Evolutionary conservation across 371 early-diverging fungal species (phyloP), one percentile per base, ranked within the genome.

Genomic region (Cokeromyces recurvatus): DNA sequence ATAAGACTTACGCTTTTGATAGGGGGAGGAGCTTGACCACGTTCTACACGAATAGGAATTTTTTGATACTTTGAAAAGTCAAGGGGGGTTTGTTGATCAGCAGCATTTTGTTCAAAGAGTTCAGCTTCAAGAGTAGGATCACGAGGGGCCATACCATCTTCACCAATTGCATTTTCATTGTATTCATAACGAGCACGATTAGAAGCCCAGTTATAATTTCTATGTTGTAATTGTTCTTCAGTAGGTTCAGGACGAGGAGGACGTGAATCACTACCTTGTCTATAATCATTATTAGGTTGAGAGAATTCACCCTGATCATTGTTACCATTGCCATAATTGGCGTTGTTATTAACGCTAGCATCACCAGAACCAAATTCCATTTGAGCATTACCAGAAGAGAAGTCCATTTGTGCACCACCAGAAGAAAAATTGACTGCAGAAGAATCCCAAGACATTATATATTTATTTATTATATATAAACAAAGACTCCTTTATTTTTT

Each of bases 21-120:
- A 2, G 50, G 54, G 15, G 62, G 63, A 25, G 77, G 75, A 25
- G 59, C 62, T 12, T 41, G 46, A 9, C 83, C 84, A 32, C 53
- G 51, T 51, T 77, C 78, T 12, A 74, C 76, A 14, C 61, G 62
- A 23, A 83, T 79, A 23, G 73, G 71, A 39, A 84, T 78, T 3
- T 67, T 46, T n/a, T 71, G 59, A 53, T 84, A 84, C 38, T 81
- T 78, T 24, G 55, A 50, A 38, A 84, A 84, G 24, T 84, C 82
- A 40, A 84, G 76, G 21, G 78, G 77, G 19, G 63, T 61, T 37
- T 71, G 65, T 23, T 48, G 48, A 25, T 53, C 53, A 27, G 62
- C 63, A 55, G 64, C 49, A n/a, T 50, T 55, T 4, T 62, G 66
- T 45, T 71, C 77, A 51, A 81, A 85, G 23, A 84, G 63, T 29